These are phyloP conservation scores for Quercus suber DNA, from an alignment of 306 rosid genomes.

Conservation along the genomic window DNA sequence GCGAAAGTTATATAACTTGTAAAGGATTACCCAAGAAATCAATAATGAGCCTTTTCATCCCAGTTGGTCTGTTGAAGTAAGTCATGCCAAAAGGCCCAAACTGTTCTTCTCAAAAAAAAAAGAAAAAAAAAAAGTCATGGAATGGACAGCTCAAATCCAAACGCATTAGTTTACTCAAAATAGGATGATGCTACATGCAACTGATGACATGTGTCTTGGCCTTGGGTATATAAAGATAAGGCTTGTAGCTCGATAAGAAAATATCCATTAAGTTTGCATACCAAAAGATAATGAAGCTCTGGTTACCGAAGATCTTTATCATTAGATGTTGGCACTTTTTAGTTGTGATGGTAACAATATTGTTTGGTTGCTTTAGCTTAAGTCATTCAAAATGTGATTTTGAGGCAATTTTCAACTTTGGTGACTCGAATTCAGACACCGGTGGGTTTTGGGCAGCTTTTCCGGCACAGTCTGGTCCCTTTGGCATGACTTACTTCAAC, in stretches of 20 bases:
- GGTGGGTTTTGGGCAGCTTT: constrained; percentile 72
- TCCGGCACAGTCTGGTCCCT: constrained; percentile 60
- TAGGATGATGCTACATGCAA: too few species aligned
- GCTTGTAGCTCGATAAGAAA: too few species aligned
- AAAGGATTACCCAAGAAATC: constrained; percentile 67
- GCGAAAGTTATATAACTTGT: background rate
- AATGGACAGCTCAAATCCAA: too few species aligned
- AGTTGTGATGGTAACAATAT: constrained; percentile 5
- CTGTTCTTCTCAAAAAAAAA: background rate
- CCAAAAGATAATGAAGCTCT: background rate
- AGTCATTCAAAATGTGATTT: constrained; percentile 42
- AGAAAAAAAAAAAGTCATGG: too few species aligned
- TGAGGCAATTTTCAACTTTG: constrained; percentile 74
- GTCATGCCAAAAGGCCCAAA: constrained; percentile 64
- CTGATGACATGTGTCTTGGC: too few species aligned
- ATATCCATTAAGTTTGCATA: background rate
- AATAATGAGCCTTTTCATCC: constrained; percentile 73
- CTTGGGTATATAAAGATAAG: background rate
- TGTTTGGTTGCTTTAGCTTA: constrained; percentile 3
- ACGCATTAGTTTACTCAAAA: too few species aligned
- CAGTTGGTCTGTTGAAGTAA: constrained; percentile 60
- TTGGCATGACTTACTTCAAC: constrained; percentile 65
- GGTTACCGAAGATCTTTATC: background rate
- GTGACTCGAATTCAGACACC: constrained; percentile 72
- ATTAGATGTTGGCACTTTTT: constrained; percentile 2